Base-by-base conservation (phyloP, 768 basidiomycete species). In the Mycena maculata region DNA sequence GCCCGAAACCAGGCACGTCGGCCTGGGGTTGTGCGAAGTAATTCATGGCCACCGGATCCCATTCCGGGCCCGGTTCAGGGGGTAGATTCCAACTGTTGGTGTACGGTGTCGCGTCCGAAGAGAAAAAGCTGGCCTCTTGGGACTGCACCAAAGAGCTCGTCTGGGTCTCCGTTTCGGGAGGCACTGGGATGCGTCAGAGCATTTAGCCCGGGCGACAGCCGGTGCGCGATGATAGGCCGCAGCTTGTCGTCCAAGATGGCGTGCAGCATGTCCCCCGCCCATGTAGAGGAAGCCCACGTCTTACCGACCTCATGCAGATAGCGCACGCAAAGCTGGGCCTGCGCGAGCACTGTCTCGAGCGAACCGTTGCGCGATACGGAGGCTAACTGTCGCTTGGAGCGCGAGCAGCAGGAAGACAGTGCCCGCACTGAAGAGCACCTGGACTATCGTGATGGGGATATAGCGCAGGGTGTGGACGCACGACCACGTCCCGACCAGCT, bases 341-440 rank as follows among this genome's bases (percentile, higher is more conserved):
- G 54, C 18, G 49, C 49, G 31, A 71, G 57, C 20, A 68, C 60
- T 12, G 65, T 69, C 39, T 55, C 22, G 20, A 72, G 65, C 28
- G 58, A 45, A 11, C 41, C 49, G 50, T 69, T n/a, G 68, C 28
- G 68, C 65, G 38, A 63, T 58, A 53, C 63, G 62, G 23, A 47
- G 41, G 49, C 65, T 67, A n/a, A 54, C 53, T 5, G 68, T 70
- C 27, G 78, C 78, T 57, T 79, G 77, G 56, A 80, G 74, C 41
- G 80, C 77, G 47, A 76, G 72, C 55, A 82, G 73, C 31, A 82
- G 72, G 55, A 78, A 81, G 52, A 79, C 75, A 15, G 82, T 83
- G 16, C 80, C 82, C 2, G 82, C 81, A 44, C 76, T 75, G 74
- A 82, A 83, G 16, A 75, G 63, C 55, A 80, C 73, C 59, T 82